These are phyloP conservation scores for Alternaria gaisen DNA, from an alignment of 2,329 filamentous ascomycete species.

Conservation along the genomic window DNA sequence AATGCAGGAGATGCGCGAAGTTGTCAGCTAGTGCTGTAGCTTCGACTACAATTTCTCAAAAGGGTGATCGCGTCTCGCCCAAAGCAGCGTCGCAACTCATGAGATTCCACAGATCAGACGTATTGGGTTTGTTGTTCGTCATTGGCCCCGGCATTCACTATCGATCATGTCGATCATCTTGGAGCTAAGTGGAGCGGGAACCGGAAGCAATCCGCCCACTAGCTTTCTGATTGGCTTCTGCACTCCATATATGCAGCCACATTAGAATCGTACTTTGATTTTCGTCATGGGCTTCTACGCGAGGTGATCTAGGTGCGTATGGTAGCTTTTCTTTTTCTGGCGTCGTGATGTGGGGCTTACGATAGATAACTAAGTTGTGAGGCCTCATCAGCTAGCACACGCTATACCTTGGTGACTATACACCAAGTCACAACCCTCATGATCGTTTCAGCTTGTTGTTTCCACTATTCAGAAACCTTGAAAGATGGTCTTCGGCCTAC, in stretches of 20 bases:
- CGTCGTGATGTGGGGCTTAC: background rate
- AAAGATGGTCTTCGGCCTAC: slow-evolving; percentile 26
- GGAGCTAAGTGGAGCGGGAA: slow-evolving; percentile 14
- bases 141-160: slow-evolving; percentile 15
- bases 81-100: slow-evolving; percentile 15
- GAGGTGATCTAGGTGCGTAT: background rate
- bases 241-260: slow-evolving; percentile 15
- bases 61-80: slow-evolving; percentile 5
- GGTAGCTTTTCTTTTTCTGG: background rate
- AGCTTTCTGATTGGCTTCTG: slow-evolving; percentile 3
- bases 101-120: slow-evolving; percentile 1
- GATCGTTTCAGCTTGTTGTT: background rate
- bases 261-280: slow-evolving; percentile 12
- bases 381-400: background rate
- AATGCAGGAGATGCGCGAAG: slow-evolving; percentile 6
- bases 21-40: slow-evolving; percentile 14
- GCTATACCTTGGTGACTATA: background rate
- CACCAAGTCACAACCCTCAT: background rate
- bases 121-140: slow-evolving; percentile 25
- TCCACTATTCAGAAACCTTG: background rate
- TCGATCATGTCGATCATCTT: slow-evolving; percentile 27
- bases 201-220: slow-evolving; percentile 3
- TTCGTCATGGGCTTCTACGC: slow-evolving; percentile 13
- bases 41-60: slow-evolving; percentile 6
- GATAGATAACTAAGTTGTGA: background rate